Base-by-base conservation (phyloP, 2,329 filamentous ascomycete species). In the Sordariomycetes sp. region DNA sequence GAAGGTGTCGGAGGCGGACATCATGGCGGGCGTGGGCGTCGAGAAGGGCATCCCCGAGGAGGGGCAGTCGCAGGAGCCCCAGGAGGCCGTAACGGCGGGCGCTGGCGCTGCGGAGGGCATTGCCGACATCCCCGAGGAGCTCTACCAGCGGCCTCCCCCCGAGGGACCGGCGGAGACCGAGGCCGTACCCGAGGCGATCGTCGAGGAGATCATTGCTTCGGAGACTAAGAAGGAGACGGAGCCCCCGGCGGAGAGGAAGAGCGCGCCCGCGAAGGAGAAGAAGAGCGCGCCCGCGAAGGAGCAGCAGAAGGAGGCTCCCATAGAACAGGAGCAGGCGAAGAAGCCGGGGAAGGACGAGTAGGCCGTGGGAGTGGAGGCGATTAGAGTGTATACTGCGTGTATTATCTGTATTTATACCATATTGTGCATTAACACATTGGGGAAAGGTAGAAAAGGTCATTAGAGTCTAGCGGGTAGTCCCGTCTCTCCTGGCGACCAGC, bases 321-420 rank as follows among this genome's bases (percentile, higher is more conserved):
- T 45, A n/a, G 39, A 45, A n/a, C 15, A 45, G 13, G 15, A 45
- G n/a, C 39, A n/a, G 28, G 8, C 28, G 4, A 51, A 48, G 25
- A 56, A 50, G 55, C 55, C 45, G 17, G 39, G 39, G 15, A 56
- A 56, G 42, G 25, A 48, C 20, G 55, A 56, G 32, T 52, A 56
- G 48, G 36, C 36, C 10, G 28, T 36, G n/a, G 24, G 1, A 22
- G 20, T 24, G 45, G 8, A 8, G 45, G n/a, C 39, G 39, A 45
- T 17, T 12, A 24, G 36, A 17, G 36, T 39, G 36, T 39, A 39
- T 39, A 13, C 12, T 39, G 17, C 48, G 45, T 56, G 55, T 56
- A 56, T 52, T 56, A 56, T 56, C 45, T 56, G 55, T 56, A 56
- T 51, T 52, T 56, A 56, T 56, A 56, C 48, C n/a, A 32, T 17